Evolutionary conservation across 768 basidiomycete genomes (phyloP).

Genomic region (Tulasnella sp.): DNA sequence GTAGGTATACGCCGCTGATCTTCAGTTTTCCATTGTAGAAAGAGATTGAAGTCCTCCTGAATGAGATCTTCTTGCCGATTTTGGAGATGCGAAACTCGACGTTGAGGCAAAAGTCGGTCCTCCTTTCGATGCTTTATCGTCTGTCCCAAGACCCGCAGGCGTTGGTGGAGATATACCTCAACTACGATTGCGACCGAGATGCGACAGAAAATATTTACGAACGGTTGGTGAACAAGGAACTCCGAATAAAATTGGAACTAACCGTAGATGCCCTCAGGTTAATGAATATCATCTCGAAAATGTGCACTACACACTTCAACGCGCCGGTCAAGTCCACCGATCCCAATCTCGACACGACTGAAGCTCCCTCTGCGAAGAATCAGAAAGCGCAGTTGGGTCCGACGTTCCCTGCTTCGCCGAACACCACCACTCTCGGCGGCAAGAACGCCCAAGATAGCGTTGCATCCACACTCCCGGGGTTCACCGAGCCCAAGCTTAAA

Average conservation of each 20-base stretch:
- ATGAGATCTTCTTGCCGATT: conserved; percentile 97
- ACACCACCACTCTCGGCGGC: conserved; percentile 44
- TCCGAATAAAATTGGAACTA: background rate
- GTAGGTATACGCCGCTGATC: background rate
- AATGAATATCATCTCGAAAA: conserved; percentile 93
- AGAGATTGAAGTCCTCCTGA: conserved; percentile 97
- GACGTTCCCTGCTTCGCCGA: conserved; percentile 49
- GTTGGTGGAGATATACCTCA: conserved; percentile 94
- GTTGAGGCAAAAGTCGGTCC: conserved; percentile 85
- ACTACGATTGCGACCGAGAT: conserved; percentile 95
- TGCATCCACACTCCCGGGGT: conserved; percentile 36
- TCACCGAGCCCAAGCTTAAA: conserved; percentile 73
- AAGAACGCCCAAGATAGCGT: conserved; percentile 48
- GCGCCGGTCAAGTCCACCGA: conserved; percentile 31
- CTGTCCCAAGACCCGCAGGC: conserved; percentile 95
- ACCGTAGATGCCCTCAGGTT: conserved; percentile 36
- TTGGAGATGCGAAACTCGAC: conserved; percentile 96
- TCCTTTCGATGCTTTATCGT: conserved; percentile 75
- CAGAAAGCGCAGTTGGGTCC: conserved; percentile 22
- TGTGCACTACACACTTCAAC: conserved; percentile 47
- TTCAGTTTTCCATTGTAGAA: conserved; percentile 43
- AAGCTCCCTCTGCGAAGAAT: conserved; percentile 30
- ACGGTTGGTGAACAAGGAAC: conserved; percentile 41
- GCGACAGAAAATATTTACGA: conserved; percentile 97
- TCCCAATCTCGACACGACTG: conserved; percentile 47